Evolutionary conservation across 73 alveolate species (phyloP), one percentile per base, ranked within the genome.

Genomic region (Blepharisma stoltei): DNA sequence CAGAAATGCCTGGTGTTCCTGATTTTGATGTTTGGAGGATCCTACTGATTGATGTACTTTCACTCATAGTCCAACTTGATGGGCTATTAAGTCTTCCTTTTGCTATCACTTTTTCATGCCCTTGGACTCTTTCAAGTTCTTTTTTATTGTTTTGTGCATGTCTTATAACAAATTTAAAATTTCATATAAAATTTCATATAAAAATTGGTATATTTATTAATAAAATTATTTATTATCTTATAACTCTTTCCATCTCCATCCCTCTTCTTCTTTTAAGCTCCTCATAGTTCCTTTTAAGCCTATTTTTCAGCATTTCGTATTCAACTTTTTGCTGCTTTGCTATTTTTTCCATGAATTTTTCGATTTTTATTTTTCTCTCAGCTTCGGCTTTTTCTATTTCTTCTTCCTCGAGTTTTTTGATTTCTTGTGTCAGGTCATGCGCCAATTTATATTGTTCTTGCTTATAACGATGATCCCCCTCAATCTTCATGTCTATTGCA

Each of bases 171-270:
- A n/a, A n/a, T n/a, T n/a, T 21, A 66, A 25, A 7, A 5, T 20
- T n/a, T n/a, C n/a, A n/a, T n/a, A n/a, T n/a, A n/a, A n/a, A n/a
- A n/a, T n/a, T n/a, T n/a, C n/a, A n/a, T n/a, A 66, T n/a, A n/a
- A n/a, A n/a, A 66, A n/a, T 66, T 23, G n/a, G 6, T 66, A 23
- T 23, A 18, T 54, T 5, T 7, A 70, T 70, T 47, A 47, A 67
- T 70, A 47, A 70, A 70, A 70, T 70, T 70, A 70, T n/a, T n/a
- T n/a, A n/a, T n/a, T n/a, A n/a, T n/a, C n/a, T n/a, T n/a, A 69
- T 78, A 54, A 69, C 76, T 37, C 71, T 76, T 54, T 69, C 83
- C 70, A 76, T 60, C 23, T 54, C 76, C 49, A 60, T 32, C 11
- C 70, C 70, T 53, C 6, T 32, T 54, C 49, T 69, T 76, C 70